These are phyloP conservation scores for Ceratobasidium sp. DNA, from an alignment of 1,284 basidiomycete genomes.

Conservation along the genomic window DNA sequence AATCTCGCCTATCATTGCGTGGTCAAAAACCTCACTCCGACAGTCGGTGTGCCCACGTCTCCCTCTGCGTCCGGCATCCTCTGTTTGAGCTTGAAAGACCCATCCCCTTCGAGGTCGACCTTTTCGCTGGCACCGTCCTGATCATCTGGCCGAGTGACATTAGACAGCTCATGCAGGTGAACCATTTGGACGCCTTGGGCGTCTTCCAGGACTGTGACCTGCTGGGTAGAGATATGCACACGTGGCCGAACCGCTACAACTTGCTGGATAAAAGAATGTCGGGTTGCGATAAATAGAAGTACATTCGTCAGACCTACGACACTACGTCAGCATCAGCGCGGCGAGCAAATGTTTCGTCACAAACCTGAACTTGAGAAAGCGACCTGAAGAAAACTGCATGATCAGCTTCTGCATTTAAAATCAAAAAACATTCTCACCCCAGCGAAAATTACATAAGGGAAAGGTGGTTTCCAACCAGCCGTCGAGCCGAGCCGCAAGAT, in stretches of 20 bases:
- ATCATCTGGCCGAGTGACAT: neutral
- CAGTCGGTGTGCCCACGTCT: neutral
- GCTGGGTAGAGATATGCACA: slow-evolving; percentile 17
- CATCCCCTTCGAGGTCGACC: slow-evolving; percentile 4
- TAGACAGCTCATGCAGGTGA: slow-evolving; percentile 22
- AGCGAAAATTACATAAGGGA: slow-evolving; percentile 6
- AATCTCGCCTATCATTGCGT: neutral
- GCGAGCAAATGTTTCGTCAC: slow-evolving; percentile 3
- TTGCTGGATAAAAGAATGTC: slow-evolving; percentile 35
- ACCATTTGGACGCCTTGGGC: too few species aligned
- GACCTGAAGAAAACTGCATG: neutral
- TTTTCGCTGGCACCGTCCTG: slow-evolving; percentile 23
- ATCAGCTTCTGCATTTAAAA: neutral
- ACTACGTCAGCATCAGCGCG: neutral
- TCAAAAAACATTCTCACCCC: slow-evolving; percentile 26
- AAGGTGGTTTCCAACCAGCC: slow-evolving; percentile 27
- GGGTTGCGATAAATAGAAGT: too few species aligned
- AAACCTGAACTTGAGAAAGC: slow-evolving; percentile 20
- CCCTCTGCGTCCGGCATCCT: neutral
- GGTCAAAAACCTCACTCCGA: slow-evolving; percentile 9
- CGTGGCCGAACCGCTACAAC: slow-evolving; percentile 15
- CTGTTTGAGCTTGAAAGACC: slow-evolving; percentile 12
- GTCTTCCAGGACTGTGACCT: slow-evolving; percentile 19
- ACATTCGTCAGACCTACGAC: slow-evolving; percentile 26
- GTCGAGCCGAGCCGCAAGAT: slow-evolving; percentile 25